Base-by-base conservation (phyloP, 129 eudicot genomes). In the Ambrosia trifida region DNA sequence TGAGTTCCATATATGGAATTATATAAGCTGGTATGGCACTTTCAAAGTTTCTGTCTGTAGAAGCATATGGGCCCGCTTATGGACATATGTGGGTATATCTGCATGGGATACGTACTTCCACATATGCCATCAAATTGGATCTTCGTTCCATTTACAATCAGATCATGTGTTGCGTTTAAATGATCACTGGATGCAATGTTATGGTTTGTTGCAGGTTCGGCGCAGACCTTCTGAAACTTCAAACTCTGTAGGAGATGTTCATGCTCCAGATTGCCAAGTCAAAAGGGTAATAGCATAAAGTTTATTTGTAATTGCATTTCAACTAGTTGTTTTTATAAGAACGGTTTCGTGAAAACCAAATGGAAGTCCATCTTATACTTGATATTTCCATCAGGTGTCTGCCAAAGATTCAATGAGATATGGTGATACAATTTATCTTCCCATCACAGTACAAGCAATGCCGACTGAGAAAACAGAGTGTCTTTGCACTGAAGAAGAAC, bases 361-460 rank as follows among this genome's bases (percentile, higher is more conserved):
- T 13, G 12, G 10, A 58, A 17, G 41, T 56, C 72, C 45, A 35
- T 41, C 40, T 64, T 47, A 20, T 69, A 50, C 31, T 56, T 78
- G 4, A 59, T 76, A 66, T 32, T 71, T 43, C 43, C 7, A 36
- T 17, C 77, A 94, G 98, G 92, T 94, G 65, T 82, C 86, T 62
- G 96, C 97, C 47, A 94, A 94, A 84, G 96, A 94, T 64, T 40
- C 75, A 4, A 84, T 95, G 94, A 78, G 66, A 59, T 40, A 44
- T n/a, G 97, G 99, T 45, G 99, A 95, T 73, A 80, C 82, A n/a
- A 79, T 95, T 67, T 77, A 74, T 76, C 97, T 95, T 73, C 99
- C 99, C 43, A 82, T 76, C 41, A 76, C 90, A 7, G 89, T 94
- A 45, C 74, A 80, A 68, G 83, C 83, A 66, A n/a, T 53, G 24